A percentile compares a stretch with the other conserved stretches of the same genome.
Conservation (phyloP, 75 land plant species). For the Pinus albicaulis region DNA sequence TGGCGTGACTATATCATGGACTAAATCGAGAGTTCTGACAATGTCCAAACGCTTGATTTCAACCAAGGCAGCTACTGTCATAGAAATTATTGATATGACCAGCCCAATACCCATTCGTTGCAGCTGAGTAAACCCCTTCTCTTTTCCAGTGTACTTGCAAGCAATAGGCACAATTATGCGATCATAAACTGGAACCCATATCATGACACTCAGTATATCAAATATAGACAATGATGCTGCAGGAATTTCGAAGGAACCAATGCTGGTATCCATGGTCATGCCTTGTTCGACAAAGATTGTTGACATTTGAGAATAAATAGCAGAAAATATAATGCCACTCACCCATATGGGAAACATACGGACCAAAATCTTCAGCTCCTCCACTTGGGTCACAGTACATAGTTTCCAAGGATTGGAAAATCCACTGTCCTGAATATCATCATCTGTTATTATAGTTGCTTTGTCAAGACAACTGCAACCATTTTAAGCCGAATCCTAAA, state of each 20-base stretch:
- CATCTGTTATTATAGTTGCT: slow-evolving; percentile 44
- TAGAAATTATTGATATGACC: slow-evolving; percentile 58
- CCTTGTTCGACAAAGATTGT: slow-evolving; percentile 82
- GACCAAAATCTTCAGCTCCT: slow-evolving; percentile 65
- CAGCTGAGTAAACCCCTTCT: slow-evolving; percentile 65
- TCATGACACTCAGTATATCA: slow-evolving; percentile 66
- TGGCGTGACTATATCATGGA: slow-evolving; percentile 11
- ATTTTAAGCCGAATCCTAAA: background rate
- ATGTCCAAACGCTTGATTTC: slow-evolving; percentile 39
- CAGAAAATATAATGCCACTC: slow-evolving; percentile 55
- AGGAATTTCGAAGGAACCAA: slow-evolving; percentile 60
- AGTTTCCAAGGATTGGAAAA: slow-evolving; percentile 62
- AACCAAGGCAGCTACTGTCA: slow-evolving; percentile 51
- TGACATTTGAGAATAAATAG: slow-evolving; percentile 74
- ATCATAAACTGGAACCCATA: slow-evolving; percentile 89
- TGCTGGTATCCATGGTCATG: slow-evolving; percentile 49
- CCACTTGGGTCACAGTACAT: slow-evolving; percentile 77
- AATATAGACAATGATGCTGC: slow-evolving; percentile 69
- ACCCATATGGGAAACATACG: slow-evolving; percentile 78
- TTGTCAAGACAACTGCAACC: slow-evolving; percentile 50
- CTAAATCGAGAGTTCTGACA: slow-evolving; percentile 7
- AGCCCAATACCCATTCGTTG: slow-evolving; percentile 88
- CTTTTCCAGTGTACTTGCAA: slow-evolving; percentile 56
- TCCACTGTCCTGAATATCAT: slow-evolving; percentile 27
- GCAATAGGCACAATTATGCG: slow-evolving; percentile 63